Conservation (phyloP, 2,329 filamentous ascomycete species). For the Microsporum audouinii region DNA sequence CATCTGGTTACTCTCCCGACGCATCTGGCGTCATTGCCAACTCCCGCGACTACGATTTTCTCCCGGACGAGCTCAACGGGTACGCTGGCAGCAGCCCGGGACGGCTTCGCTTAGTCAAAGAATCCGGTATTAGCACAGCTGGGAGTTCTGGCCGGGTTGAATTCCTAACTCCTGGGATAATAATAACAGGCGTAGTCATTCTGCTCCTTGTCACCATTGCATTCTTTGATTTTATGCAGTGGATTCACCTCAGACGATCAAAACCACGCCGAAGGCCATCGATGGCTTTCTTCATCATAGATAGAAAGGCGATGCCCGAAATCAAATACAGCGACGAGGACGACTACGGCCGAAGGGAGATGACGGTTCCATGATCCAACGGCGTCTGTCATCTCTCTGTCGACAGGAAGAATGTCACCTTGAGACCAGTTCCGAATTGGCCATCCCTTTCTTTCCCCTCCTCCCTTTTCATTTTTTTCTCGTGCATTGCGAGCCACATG, state of each 20-base stretch:
- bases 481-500: not conserved
- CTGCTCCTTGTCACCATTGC: not conserved
- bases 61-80: not conserved
- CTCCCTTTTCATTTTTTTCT: not conserved
- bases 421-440: not conserved
- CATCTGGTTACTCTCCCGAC: not conserved
- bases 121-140: not conserved
- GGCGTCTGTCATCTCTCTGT: not conserved
- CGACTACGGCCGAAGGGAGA: not conserved
- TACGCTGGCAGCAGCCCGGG: not conserved
- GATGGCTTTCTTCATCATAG: not conserved
- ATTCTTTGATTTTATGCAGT: not conserved
- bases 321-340: not conserved
- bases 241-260: not conserved
- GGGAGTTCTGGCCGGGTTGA: not conserved
- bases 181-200: not conserved
- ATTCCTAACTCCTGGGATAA: not conserved
- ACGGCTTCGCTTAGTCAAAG: not conserved
- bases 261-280: not conserved
- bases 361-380: not conserved
- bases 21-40: not conserved
- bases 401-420: not conserved
- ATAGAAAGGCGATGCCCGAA: not conserved
- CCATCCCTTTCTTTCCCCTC: not conserved
- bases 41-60: not conserved